Evolutionary conservation across 169 alveolate species (phyloP), one percentile per base, ranked within the genome.

Genomic region (Cryptosporidium ryanae): DNA sequence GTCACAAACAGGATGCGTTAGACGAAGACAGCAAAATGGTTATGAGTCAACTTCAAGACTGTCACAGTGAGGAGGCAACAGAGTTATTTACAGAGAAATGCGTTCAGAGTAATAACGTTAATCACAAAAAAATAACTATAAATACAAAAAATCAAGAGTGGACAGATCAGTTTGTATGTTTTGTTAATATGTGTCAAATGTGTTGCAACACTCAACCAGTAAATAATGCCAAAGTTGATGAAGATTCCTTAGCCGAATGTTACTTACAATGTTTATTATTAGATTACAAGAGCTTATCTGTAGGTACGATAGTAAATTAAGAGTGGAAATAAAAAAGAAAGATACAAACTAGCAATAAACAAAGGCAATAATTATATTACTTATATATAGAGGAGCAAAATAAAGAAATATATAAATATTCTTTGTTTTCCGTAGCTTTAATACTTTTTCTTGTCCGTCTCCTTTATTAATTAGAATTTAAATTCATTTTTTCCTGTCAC

Each of bases 141-240:
- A 38, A 38, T 38, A 38, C 46, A 38, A 44, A 27, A 17, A 38
- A 61, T 23, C 55, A 76, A 0, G 71, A 55, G n/a, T 76, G 87
- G 87, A 76, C 87, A 3, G 38, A 61, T 23, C 87, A 76, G 34
- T 76, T 76, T 55, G 87, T 76, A 18, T 76, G 87, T 44, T 76
- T 76, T 61, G 87, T 76, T 7, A 70, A 76, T 31, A 59, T 76
- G 87, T 76, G 87, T 17, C 71, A 76, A 52, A 76, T 76, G 87
- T 76, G 87, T 31, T 76, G 87, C 23, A 76, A 57, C 34, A 76
- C 87, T n/a, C 87, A 76, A 61, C 87, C 71, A 29, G 5, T 55
- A 44, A 65, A 55, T 17, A 70, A 76, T 23, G 25, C 68, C 66
- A 43, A 59, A 25, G 76, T 65, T n/a, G 87, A 76, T 46, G 71